Evolutionary conservation across 805 yeast species (phyloP).

Genomic region (Lachancea nothofagi): DNA sequence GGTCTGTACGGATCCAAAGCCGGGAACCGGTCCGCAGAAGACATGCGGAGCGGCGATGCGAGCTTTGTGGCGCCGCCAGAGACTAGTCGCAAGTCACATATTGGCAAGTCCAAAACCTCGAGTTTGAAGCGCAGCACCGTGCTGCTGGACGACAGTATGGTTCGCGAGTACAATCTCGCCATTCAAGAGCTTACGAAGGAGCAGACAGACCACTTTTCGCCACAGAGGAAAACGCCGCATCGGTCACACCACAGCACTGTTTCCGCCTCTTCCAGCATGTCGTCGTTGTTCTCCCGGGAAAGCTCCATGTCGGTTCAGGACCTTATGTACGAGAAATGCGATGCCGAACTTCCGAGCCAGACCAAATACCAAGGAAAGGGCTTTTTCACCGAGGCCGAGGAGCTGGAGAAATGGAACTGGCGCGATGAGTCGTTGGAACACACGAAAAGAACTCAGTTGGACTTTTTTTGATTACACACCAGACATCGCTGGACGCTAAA

Average conservation of each 20-base stretch:
- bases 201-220: neutral
- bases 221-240: constrained; percentile 1
- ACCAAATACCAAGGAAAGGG: constrained; percentile 1
- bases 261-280: constrained; percentile 11
- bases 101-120: constrained; percentile 3
- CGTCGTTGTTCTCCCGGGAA: constrained; percentile 20
- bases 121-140: constrained; percentile 24
- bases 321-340: constrained; percentile 22
- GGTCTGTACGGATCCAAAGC: constrained; percentile 3
- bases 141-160: constrained; percentile 24
- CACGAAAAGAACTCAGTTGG: constrained; percentile 10
- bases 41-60: too few species aligned
- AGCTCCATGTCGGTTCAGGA: constrained; percentile 23
- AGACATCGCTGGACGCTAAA: neutral
- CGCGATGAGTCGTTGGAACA: neutral
- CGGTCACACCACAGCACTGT: constrained; percentile 6
- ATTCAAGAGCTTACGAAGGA: constrained; percentile 12
- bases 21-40: constrained; percentile 5
- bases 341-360: constrained; percentile 3
- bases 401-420: neutral
- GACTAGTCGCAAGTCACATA: too few species aligned
- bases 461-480: constrained; percentile 2
- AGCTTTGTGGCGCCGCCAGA: too few species aligned
- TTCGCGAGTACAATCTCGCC: constrained; percentile 28
- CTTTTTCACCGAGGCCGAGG: neutral